phyloP scores from a whole-genome alignment of 163 green algal species.

The Trebouxia gelatinosa region DNA sequence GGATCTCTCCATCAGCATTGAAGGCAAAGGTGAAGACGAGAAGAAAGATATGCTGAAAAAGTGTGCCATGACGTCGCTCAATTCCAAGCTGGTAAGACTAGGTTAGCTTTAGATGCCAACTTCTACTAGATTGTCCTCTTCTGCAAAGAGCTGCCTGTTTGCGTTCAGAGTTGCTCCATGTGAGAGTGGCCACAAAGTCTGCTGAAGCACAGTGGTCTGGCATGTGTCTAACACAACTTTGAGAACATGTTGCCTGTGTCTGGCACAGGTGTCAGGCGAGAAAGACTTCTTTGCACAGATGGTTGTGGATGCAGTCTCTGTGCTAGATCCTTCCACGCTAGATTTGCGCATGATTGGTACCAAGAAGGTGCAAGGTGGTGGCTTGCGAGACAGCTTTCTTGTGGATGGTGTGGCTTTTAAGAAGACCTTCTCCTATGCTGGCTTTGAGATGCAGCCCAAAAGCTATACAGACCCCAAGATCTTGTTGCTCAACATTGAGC shows the following conservation, averaged over 20 bases:
- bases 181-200: too few relatives aligned
- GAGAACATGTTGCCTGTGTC: not conserved
- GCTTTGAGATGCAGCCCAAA: slow-evolving; percentile 99
- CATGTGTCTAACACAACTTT: too few relatives aligned
- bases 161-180: too few relatives aligned
- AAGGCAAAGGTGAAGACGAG: slow-evolving; percentile 67
- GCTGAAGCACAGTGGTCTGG: too few relatives aligned
- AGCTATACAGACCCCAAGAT: slow-evolving; percentile 83
- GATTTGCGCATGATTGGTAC: slow-evolving; percentile 91
- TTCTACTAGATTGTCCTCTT: too few relatives aligned
- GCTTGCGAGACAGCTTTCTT: slow-evolving; percentile 94
- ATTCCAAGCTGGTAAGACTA: slow-evolving; percentile 92
- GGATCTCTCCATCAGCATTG: slow-evolving; percentile 83
- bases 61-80: slow-evolving; percentile 93
- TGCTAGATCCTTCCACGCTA: slow-evolving; percentile 79
- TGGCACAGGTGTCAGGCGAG: slow-evolving; percentile 80
- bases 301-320: slow-evolving; percentile 91
- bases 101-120: too few relatives aligned
- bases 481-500: slow-evolving; percentile 97
- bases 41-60: slow-evolving; percentile 77
- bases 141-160: too few relatives aligned
- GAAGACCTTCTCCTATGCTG: slow-evolving; percentile 99
- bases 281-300: slow-evolving; percentile 98
- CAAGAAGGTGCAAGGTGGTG: slow-evolving; percentile 91
- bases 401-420: slow-evolving; percentile 98